A percentile compares a stretch with the other conserved stretches of the same genome.
Conservation (phyloP, 192 early-diverging fungal species). For the Tieghemiomyces parasiticus region DNA sequence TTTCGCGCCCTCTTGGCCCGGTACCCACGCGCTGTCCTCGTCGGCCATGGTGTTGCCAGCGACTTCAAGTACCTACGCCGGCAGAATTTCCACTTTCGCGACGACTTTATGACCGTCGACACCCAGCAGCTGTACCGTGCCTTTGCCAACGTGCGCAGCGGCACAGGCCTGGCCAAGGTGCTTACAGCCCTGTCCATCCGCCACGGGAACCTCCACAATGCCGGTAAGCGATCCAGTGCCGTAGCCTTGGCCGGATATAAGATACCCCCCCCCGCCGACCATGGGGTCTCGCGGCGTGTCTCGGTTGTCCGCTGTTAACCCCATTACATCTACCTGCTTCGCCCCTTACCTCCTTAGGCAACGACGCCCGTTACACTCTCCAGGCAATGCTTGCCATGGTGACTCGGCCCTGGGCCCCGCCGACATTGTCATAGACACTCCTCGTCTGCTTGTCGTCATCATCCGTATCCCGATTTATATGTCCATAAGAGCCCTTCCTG, state of each 20-base stretch:
- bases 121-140: neutral
- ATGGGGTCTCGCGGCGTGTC: too few species aligned
- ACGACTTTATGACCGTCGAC: neutral
- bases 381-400: too few species aligned
- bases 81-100: neutral
- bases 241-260: too few species aligned
- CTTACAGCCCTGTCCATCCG: neutral
- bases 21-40: neutral
- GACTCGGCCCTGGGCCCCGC: too few species aligned
- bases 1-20: neutral
- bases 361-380: neutral
- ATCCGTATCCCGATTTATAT: too few species aligned
- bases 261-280: too few species aligned
- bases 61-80: neutral
- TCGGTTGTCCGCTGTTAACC: too few species aligned
- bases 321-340: too few species aligned
- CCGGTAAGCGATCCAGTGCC: too few species aligned
- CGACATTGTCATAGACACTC: too few species aligned
- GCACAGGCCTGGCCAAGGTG: neutral
- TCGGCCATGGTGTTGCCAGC: neutral
- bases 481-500: too few species aligned
- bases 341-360: neutral
- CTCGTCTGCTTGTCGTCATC: too few species aligned
- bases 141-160: neutral
- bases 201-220: neutral